Percentiles rank a stretch among this genome's conserved stretches.
phyloP scores from a whole-genome alignment of 169 alveolate species.

The Condylostoma magnum region DNA sequence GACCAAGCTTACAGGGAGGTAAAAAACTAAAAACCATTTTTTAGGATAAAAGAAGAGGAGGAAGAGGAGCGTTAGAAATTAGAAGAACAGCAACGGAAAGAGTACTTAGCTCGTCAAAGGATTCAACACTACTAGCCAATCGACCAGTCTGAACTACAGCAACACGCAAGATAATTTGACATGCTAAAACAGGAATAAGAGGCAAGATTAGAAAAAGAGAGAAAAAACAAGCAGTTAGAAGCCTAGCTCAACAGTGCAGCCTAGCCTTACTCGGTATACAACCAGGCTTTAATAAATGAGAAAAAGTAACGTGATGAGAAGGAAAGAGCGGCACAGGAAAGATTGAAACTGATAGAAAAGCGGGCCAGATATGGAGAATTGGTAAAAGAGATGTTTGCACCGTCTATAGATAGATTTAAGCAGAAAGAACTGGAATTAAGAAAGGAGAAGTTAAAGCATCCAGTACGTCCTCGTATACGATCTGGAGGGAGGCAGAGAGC shows the following conservation, averaged over 20 bases:
- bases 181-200: background rate
- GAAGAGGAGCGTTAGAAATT: background rate
- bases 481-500: too few relatives aligned
- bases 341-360: slow-evolving; percentile 7
- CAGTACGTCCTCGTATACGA: background rate
- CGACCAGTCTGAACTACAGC: background rate
- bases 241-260: background rate
- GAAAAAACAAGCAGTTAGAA: background rate
- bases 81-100: background rate
- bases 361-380: slow-evolving; percentile 3
- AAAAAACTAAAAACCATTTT: background rate
- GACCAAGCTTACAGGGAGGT: too few relatives aligned
- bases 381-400: slow-evolving; percentile 17
- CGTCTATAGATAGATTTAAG: slow-evolving; percentile 19
- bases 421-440: slow-evolving; percentile 6
- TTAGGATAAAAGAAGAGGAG: background rate
- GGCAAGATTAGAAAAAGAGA: background rate
- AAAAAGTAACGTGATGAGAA: slow-evolving; percentile 5
- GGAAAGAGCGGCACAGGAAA: slow-evolving; percentile 1
- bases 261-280: background rate
- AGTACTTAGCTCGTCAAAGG: background rate
- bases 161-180: slow-evolving; percentile 6
- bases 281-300: slow-evolving; percentile 12
- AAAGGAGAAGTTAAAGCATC: slow-evolving; percentile 1
- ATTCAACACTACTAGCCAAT: background rate